Percentiles rank a stretch among this genome's conserved stretches.
These are phyloP conservation scores for Mortierella sp. DNA, from an alignment of 371 early-diverging fungal species.

Conservation along the genomic window DNA sequence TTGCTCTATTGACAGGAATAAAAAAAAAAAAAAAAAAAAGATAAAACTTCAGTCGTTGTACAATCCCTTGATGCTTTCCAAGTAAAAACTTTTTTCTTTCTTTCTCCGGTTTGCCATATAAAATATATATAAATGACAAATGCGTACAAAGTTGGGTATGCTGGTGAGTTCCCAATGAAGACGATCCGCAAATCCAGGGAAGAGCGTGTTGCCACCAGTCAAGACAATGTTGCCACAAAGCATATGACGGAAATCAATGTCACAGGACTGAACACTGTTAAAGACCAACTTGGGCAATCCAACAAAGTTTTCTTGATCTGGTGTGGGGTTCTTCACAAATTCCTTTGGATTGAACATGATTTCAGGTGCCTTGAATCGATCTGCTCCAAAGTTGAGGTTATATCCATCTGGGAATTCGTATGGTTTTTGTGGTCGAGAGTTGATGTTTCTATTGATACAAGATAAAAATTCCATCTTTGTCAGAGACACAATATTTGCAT, in stretches of 20 bases:
- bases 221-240: conserved; percentile 85
- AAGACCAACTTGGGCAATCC: conserved; percentile 78
- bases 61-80: too few species aligned
- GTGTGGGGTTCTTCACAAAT: conserved; percentile 52
- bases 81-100: too few species aligned
- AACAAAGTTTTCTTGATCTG: conserved; percentile 49
- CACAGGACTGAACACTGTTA: conserved; percentile 78
- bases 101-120: too few species aligned
- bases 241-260: conserved; percentile 87
- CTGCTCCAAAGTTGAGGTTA: conserved; percentile 82
- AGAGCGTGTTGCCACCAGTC: conserved; percentile 90
- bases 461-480: not conserved
- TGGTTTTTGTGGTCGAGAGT: conserved; percentile 74
- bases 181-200: conserved; percentile 91
- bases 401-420: conserved; percentile 97
- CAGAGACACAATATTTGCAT: not conserved
- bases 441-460: conserved; percentile 56
- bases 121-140: too few species aligned
- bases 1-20: conserved; percentile 64
- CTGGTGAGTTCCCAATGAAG: conserved; percentile 76
- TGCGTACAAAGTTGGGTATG: conserved; percentile 79
- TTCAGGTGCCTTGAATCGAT: conserved; percentile 89
- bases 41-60: too few species aligned
- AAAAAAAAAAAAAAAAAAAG: conserved; percentile 1
- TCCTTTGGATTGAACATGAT: conserved; percentile 86